These are phyloP conservation scores for Dicorynia guianensis DNA, from an alignment of 306 rosid species.

Conservation along the genomic window DNA sequence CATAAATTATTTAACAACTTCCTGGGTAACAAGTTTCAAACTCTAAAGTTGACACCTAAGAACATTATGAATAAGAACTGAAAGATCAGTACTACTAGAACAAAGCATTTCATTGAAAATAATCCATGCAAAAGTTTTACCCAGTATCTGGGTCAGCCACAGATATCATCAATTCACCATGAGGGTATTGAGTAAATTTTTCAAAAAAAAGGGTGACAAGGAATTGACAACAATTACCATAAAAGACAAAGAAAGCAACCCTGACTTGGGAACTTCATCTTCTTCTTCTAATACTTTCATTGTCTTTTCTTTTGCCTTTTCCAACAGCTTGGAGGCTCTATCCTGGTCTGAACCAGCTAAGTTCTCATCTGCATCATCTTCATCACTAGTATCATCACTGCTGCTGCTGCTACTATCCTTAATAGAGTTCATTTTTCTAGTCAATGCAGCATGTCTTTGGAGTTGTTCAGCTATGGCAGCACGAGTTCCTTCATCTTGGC, in stretches of 20 bases:
- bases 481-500: conserved; percentile 94
- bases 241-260: conserved; percentile 86
- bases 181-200: conserved; percentile 11
- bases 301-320: conserved; percentile 80
- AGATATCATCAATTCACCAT: not conserved
- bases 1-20: conserved; percentile 26
- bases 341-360: conserved; percentile 57
- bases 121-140: not conserved
- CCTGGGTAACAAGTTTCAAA: conserved; percentile 13
- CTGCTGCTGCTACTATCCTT: conserved; percentile 70
- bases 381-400: conserved; percentile 72
- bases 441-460: conserved; percentile 68
- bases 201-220: conserved; percentile 22
- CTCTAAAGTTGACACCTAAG: conserved; percentile 24
- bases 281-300: conserved; percentile 65
- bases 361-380: conserved; percentile 59
- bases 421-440: conserved; percentile 83
- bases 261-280: conserved; percentile 78
- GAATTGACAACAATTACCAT: conserved; percentile 65
- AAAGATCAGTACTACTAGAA: conserved; percentile 9
- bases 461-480: conserved; percentile 83
- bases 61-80: not conserved
- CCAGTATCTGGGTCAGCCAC: conserved; percentile 25
- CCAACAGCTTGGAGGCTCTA: conserved; percentile 64
- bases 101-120: conserved; percentile 9